A percentile compares a stretch with the other conserved stretches of the same genome.
phyloP scores from a whole-genome alignment of 441 rosid species.

The Melastoma candidum region DNA sequence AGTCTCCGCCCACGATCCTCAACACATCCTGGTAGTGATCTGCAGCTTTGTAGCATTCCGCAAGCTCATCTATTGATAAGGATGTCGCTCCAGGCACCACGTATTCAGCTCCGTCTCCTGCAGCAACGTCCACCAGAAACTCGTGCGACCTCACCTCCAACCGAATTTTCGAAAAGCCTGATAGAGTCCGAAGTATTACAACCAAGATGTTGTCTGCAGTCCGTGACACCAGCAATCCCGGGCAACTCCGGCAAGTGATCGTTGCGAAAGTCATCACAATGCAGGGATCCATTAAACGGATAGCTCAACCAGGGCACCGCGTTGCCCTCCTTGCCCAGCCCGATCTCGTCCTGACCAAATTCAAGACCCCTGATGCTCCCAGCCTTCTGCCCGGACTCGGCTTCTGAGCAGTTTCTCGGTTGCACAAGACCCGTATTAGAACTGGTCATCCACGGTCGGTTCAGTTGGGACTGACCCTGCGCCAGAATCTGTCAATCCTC shows the following conservation, averaged over 20 bases:
- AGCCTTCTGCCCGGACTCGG: background rate
- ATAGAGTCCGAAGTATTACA: background rate
- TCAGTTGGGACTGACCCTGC: constrained; percentile 7
- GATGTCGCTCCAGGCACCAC: constrained; percentile 17
- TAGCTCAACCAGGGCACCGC: constrained; percentile 9
- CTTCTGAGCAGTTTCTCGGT: background rate
- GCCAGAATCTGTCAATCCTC: constrained; percentile 11
- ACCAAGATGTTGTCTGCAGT: background rate
- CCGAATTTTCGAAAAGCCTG: too few species aligned
- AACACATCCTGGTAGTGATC: constrained; percentile 26
- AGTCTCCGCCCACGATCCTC: constrained; percentile 15
- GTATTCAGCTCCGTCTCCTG: constrained; percentile 21
- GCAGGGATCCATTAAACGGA: constrained; percentile 10
- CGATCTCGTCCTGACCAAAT: background rate
- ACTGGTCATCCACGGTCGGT: constrained; percentile 3
- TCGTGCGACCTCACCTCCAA: constrained; percentile 7
- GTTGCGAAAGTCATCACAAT: constrained; percentile 1
- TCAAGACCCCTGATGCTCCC: constrained; percentile 2
- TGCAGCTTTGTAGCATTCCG: constrained; percentile 17
- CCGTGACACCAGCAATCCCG: background rate
- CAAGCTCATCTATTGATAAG: constrained; percentile 16
- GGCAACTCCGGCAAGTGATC: constrained; percentile 12
- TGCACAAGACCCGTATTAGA: background rate
- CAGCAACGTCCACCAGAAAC: constrained; percentile 21
- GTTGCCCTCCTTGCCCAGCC: constrained; percentile 9